Evolutionary conservation across 2,329 filamentous ascomycete species (phyloP).

Genomic region (Akanthomyces dipterigenus): DNA sequence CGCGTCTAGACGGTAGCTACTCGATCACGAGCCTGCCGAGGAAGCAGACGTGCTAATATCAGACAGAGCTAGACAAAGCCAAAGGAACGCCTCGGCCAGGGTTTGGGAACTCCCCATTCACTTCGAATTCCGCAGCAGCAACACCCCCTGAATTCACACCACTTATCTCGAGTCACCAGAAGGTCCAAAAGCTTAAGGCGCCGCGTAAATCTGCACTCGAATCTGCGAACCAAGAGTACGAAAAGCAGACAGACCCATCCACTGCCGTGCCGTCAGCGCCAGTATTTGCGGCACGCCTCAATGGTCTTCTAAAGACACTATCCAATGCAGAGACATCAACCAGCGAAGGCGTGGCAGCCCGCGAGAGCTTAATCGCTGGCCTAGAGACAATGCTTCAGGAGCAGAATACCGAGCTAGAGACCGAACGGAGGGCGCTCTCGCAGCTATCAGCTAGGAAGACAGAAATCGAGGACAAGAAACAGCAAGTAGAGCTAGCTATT

Average conservation of each 20-base stretch:
- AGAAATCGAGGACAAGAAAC: conserved; percentile 74
- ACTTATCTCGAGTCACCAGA: conserved; percentile 67
- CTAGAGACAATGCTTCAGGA: conserved; percentile 75
- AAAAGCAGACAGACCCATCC: conserved; percentile 69
- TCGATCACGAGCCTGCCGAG: too few relatives aligned
- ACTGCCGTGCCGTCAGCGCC: conserved; percentile 69
- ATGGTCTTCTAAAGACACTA: conserved; percentile 81
- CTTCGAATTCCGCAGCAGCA: conserved; percentile 44
- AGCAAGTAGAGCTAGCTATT: conserved; percentile 84
- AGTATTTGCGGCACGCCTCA: conserved; percentile 84
- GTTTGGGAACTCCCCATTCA: conserved; percentile 50
- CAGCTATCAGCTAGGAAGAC: conserved; percentile 60
- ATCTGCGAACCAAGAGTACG: conserved; percentile 73
- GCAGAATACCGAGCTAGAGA: conserved; percentile 61
- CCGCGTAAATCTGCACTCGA: conserved; percentile 60
- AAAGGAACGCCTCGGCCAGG: conserved; percentile 45
- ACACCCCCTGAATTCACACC: conserved; percentile 57
- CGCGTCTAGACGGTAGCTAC: conserved; percentile 66
- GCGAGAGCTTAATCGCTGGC: conserved; percentile 67
- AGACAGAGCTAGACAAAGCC: conserved; percentile 55
- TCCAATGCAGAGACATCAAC: conserved; percentile 85
- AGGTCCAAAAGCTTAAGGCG: conserved; percentile 64
- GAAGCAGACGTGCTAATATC: conserved; percentile 14
- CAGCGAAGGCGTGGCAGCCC: conserved; percentile 80
- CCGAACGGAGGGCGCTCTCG: conserved; percentile 60